These are phyloP conservation scores for Geoglossum cookeanum DNA, from an alignment of 2,329 filamentous ascomycete species.

Conservation along the genomic window DNA sequence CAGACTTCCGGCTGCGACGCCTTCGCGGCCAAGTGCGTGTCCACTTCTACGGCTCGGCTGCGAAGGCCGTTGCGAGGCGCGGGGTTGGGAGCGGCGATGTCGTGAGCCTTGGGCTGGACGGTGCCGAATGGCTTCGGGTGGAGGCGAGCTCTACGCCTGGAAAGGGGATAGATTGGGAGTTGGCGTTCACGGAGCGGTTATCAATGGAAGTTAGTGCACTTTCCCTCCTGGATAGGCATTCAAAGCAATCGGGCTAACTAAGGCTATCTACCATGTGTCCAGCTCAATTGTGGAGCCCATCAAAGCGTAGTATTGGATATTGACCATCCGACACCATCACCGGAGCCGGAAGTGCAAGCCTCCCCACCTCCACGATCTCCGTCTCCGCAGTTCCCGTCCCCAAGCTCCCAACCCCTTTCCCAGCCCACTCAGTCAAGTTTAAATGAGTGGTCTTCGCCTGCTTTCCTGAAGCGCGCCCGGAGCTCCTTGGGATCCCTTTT, in stretches of 20 bases:
- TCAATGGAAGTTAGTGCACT: conserved; percentile 18
- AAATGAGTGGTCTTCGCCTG: conserved; percentile 53
- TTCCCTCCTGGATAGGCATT: conserved; percentile 10
- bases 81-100: conserved; percentile 63
- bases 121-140: conserved; percentile 42
- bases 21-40: conserved; percentile 64
- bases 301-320: conserved; percentile 27
- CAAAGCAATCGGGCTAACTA: conserved; percentile 11
- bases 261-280: conserved; percentile 10
- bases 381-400: conserved; percentile 9
- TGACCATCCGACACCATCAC: conserved; percentile 23
- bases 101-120: conserved; percentile 47
- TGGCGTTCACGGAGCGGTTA: conserved; percentile 31
- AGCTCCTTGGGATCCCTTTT: conserved; percentile 50
- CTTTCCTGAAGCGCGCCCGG: conserved; percentile 54
- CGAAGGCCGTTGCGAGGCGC: conserved; percentile 45
- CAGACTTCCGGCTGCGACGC: conserved; percentile 62
- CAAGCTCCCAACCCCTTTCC: conserved; percentile 13
- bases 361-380: conserved; percentile 13
- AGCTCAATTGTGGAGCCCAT: conserved; percentile 22
- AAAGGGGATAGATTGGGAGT: conserved; percentile 36
- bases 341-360: conserved; percentile 12
- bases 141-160: conserved; percentile 34
- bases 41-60: conserved; percentile 51
- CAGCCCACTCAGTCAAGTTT: conserved; percentile 10